These are phyloP conservation scores for Aspergillus caelatus DNA, from an alignment of 2,329 filamentous ascomycete species.

Conservation along the genomic window DNA sequence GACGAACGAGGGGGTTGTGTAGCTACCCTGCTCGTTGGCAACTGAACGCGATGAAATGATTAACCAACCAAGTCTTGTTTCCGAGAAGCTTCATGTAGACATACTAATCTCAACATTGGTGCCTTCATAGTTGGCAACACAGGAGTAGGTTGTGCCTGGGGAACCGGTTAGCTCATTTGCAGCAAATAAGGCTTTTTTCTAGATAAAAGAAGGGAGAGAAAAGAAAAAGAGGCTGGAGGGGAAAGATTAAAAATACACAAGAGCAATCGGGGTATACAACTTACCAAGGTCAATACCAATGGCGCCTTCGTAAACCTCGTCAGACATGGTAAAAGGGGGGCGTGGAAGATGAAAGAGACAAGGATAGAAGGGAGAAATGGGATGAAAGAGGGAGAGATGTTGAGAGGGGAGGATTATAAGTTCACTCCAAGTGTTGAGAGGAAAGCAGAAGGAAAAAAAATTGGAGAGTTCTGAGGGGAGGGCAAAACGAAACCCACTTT, in stretches of 20 bases:
- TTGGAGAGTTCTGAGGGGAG: slow-evolving; percentile 18
- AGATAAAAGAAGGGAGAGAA: too few species aligned
- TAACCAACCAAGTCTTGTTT: slow-evolving; percentile 1
- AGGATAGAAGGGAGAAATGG: slow-evolving; percentile 13
- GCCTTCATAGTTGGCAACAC: slow-evolving; percentile 98
- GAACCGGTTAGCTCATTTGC: slow-evolving; percentile 24
- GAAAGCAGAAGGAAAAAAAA: slow-evolving; percentile 24
- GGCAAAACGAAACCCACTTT: slow-evolving; percentile 26
- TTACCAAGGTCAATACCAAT: slow-evolving; percentile 99
- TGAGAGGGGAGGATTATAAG: slow-evolving; percentile 19
- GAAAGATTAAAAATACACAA: slow-evolving; percentile 25
- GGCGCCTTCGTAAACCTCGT: slow-evolving; percentile 99
- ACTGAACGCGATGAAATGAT: slow-evolving; percentile 50
- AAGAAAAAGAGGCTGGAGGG: slow-evolving; percentile 12
- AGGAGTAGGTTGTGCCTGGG: slow-evolving; percentile 97
- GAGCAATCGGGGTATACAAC: slow-evolving; percentile 29
- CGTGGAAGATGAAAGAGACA: slow-evolving; percentile 26
- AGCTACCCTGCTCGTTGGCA: slow-evolving; percentile 99
- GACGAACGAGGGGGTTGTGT: slow-evolving; percentile 98
- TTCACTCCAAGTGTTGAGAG: slow-evolving; percentile 25
- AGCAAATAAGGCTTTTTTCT: too few species aligned
- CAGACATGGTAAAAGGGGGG: slow-evolving; percentile 70
- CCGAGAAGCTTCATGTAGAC: slow-evolving; percentile 34
- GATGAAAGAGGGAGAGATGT: slow-evolving; percentile 16
- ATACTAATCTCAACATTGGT: slow-evolving; percentile 98